These are phyloP conservation scores for Huntiella moniliformis DNA, from an alignment of 2,329 filamentous ascomycete genomes.

Conservation along the genomic window DNA sequence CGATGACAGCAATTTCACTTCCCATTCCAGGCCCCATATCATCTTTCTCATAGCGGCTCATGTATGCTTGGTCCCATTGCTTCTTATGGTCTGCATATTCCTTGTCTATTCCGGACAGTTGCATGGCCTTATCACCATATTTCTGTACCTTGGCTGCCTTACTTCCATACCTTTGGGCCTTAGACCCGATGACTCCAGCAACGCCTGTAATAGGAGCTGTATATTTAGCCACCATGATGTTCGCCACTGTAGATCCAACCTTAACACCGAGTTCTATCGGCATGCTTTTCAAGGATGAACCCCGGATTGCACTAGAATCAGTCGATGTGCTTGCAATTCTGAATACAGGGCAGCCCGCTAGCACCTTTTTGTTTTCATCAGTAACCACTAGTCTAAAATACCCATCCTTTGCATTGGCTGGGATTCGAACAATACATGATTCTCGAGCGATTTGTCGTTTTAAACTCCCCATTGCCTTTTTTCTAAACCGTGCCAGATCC, in stretches of 20 bases:
- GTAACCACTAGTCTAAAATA: constrained; percentile 52
- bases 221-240: constrained; percentile 7
- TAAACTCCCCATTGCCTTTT: constrained; percentile 29
- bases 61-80: constrained; percentile 15
- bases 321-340: constrained; percentile 47
- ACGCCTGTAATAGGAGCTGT: constrained; percentile 17
- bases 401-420: constrained; percentile 42
- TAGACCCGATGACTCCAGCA: constrained; percentile 23
- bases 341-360: constrained; percentile 50
- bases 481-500: constrained; percentile 44
- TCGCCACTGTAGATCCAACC: constrained; percentile 30
- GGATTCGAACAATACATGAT: constrained; percentile 46
- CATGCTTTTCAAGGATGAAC: constrained; percentile 44
- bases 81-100: constrained; percentile 16
- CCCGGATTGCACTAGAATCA: constrained; percentile 40
- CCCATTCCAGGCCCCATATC: not conserved
- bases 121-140: constrained; percentile 17
- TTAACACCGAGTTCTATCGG: constrained; percentile 47
- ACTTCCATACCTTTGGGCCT: constrained; percentile 15
- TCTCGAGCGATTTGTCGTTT: constrained; percentile 36
- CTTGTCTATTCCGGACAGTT: constrained; percentile 15
- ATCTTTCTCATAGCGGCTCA: not conserved
- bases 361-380: constrained; percentile 30
- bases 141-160: constrained; percentile 16
- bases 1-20: constrained; percentile 20